Conservation (phyloP, 1,284 basidiomycete species). For the Thelephora terrestris region DNA sequence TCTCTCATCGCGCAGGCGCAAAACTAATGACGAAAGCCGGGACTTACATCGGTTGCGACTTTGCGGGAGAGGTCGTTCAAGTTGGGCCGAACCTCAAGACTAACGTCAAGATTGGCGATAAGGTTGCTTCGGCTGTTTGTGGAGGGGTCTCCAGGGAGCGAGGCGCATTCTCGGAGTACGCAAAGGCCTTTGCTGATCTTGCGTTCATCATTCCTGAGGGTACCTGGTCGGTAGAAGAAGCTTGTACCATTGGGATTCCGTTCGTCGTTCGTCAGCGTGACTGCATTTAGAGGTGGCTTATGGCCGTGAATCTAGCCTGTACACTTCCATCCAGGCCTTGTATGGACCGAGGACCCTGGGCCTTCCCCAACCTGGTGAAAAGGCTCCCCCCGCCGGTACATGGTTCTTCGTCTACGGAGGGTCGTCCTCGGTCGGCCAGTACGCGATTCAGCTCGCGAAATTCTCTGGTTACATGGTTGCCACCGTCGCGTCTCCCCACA, state of each 20-base stretch:
- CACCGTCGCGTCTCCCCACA: conserved; percentile 29
- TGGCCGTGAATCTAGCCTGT: too few species aligned
- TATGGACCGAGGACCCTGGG: conserved; percentile 18
- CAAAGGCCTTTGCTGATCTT: conserved; percentile 21
- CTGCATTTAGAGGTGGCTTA: too few species aligned
- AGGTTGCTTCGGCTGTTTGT: conserved; percentile 11
- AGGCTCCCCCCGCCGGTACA: not conserved
- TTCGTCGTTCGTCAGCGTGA: conserved; percentile 12
- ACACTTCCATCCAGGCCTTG: conserved; percentile 22
- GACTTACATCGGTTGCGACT: conserved; percentile 16
- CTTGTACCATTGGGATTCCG: conserved; percentile 28
- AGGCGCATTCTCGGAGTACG: conserved; percentile 31
- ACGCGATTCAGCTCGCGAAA: conserved; percentile 33
- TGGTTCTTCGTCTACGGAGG: conserved; percentile 22
- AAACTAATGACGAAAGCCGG: conserved; percentile 3
- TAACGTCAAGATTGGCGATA: conserved; percentile 12
- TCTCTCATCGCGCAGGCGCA: too few species aligned
- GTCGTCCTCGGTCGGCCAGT: conserved; percentile 28
- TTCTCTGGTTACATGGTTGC: conserved; percentile 30
- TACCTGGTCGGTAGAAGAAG: conserved; percentile 23
- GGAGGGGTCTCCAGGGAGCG: conserved; percentile 6
- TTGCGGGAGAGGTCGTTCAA: conserved; percentile 14
- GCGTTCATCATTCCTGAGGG: conserved; percentile 23
- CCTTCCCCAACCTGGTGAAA: conserved; percentile 12
- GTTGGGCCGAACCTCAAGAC: conserved; percentile 14